These are phyloP conservation scores for Ogataea pini DNA, from an alignment of 805 yeast species.

Conservation along the genomic window DNA sequence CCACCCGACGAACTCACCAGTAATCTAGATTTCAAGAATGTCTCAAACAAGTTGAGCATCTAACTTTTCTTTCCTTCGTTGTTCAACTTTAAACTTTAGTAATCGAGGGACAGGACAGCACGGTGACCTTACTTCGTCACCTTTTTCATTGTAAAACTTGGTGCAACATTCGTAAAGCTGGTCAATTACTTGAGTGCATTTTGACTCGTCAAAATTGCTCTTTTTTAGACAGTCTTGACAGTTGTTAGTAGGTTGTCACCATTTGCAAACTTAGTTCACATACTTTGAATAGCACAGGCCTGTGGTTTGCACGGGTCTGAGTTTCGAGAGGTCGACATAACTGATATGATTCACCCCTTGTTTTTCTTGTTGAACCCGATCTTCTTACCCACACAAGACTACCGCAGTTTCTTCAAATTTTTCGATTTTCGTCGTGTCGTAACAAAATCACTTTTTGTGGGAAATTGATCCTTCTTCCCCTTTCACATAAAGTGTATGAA, in stretches of 20 bases:
- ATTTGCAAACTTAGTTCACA: conserved; percentile 23
- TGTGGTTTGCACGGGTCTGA: conserved; percentile 65
- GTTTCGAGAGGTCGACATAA: neutral
- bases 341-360: neutral
- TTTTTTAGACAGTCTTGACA: conserved; percentile 59
- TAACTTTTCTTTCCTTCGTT: conserved; percentile 53
- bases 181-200: conserved; percentile 70
- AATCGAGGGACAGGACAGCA: conserved; percentile 78
- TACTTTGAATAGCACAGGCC: conserved; percentile 81
- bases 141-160: conserved; percentile 59
- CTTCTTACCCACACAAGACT: neutral
- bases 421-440: conserved; percentile 1
- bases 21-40: neutral
- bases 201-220: conserved; percentile 68
- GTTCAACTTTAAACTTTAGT: conserved; percentile 63
- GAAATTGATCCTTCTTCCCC: conserved; percentile 3
- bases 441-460: neutral
- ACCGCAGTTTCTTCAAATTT: neutral
- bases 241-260: conserved; percentile 1
- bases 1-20: neutral
- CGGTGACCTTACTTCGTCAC: conserved; percentile 58
- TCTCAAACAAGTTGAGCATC: conserved; percentile 52
- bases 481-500: neutral
- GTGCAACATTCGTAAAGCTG: conserved; percentile 74
- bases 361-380: neutral